A percentile compares a stretch with the other conserved stretches of the same genome.
Conservation (phyloP, 768 basidiomycete genomes). For the Tylopilus sp. region DNA sequence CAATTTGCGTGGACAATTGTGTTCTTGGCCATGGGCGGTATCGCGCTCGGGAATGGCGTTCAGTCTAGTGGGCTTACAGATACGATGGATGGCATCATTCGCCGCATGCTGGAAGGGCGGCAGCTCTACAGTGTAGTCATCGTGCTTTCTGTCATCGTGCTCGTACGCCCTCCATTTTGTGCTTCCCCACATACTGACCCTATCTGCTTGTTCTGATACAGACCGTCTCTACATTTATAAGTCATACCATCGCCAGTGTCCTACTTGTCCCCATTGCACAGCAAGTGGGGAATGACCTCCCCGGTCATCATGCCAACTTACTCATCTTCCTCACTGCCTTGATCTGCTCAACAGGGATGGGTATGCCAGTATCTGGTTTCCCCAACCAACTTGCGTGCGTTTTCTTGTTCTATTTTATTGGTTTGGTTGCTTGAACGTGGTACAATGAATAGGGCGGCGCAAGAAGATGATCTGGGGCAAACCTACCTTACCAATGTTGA, state of each 20-base stretch:
- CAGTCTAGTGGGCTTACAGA: conserved; percentile 83
- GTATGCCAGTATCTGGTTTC: conserved; percentile 98
- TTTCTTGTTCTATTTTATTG: neutral
- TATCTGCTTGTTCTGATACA: conserved; percentile 23
- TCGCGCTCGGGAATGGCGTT: conserved; percentile 93
- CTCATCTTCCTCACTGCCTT: conserved; percentile 92
- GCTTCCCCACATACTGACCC: neutral
- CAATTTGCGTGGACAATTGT: conserved; percentile 94
- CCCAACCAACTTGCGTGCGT: conserved; percentile 94
- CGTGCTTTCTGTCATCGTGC: conserved; percentile 63
- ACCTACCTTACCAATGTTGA: conserved; percentile 82
- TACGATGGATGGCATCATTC: conserved; percentile 65
- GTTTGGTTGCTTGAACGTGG: neutral
- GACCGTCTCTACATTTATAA: conserved; percentile 93
- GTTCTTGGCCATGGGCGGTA: conserved; percentile 97
- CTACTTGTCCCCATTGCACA: conserved; percentile 96
- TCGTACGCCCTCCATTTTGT: conserved; percentile 42
- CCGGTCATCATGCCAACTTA: conserved; percentile 66
- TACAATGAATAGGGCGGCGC: conserved; percentile 61
- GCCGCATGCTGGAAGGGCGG: conserved; percentile 56
- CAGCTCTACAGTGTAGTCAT: conserved; percentile 68
- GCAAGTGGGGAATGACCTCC: conserved; percentile 78
- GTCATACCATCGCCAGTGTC: conserved; percentile 95
- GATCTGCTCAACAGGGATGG: conserved; percentile 96
- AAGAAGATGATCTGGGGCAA: conserved; percentile 92